Evolutionary conservation across 805 yeast species (phyloP), one percentile per base, ranked within the genome.

Genomic region (Saturnispora ahearnii): DNA sequence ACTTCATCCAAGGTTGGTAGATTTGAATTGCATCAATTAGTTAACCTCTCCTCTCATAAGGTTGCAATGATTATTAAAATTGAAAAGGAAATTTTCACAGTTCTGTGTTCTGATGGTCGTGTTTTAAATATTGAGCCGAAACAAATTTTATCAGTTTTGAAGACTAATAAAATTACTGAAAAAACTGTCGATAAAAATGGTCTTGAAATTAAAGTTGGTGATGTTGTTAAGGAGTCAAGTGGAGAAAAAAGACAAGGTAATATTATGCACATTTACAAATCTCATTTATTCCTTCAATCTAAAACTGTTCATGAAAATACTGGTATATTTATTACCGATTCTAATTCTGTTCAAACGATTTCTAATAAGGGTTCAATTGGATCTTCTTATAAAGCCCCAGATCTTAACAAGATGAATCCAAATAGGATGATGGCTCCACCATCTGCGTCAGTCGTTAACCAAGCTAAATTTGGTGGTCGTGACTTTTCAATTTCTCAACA

Each of bases 51-150:
- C 66, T 84, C 95, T 1, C 84, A 84, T 47, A 77, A 79, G 9
- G 96, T 89, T 28, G 99, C 96, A 57, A 86, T 93, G 61, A 81
- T 93, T 53, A 82, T 90, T 52, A 84, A 83, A 57, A 91, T 95
- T 8, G 98, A 93, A 60, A 86, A 89, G 57, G 96, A 87, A 55
- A 73, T 86, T 13, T 87, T 87, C 62, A 80, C 84, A 31, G 83
- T 93, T 13, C 71, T 93, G 50, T 79, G 87, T 34, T 82, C 89
- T 30, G 90, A 87, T 59, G 96, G 96, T 29, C 79, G 88, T 60
- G 72, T 82, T 3, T 64, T 83, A 31, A 75, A 80, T 3, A 77
- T 88, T 28, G 76, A 83, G 30, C 95, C 96, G 26, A 78, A 85
- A 7, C 81, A 95, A n/a, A 86, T 93, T 55, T 79, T 88, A 31